These are phyloP conservation scores for Madurella mycetomatis DNA, from an alignment of 2,329 filamentous ascomycete species.

Conservation along the genomic window DNA sequence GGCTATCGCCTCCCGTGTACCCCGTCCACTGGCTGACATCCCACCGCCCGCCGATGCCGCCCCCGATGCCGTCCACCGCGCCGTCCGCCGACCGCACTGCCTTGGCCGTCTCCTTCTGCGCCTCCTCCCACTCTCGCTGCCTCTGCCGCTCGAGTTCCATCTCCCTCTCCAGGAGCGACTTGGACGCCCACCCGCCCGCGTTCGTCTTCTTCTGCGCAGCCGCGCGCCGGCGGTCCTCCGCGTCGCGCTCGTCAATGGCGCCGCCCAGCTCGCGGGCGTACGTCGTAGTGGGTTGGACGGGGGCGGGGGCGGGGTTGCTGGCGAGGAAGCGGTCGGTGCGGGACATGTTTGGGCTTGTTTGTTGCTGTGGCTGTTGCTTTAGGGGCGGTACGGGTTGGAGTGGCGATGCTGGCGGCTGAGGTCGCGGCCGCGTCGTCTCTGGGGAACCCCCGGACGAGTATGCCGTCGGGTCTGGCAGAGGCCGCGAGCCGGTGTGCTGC, in stretches of 20 bases:
- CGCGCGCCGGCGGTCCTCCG: conserved; percentile 44
- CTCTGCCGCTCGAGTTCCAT: conserved; percentile 76
- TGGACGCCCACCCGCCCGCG: conserved; percentile 59
- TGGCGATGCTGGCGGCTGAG: background rate
- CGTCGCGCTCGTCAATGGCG: conserved; percentile 56
- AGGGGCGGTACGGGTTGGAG: background rate
- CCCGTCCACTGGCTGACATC: conserved; percentile 73
- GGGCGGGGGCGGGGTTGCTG: conserved; percentile 48
- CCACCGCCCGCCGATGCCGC: conserved; percentile 66
- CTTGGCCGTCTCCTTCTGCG: conserved; percentile 60
- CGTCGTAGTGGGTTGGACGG: conserved; percentile 39
- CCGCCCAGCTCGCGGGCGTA: conserved; percentile 54
- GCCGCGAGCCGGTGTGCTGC: conserved; percentile 34
- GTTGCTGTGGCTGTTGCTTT: background rate
- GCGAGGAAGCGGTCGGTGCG: conserved; percentile 57
- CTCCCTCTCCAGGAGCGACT: conserved; percentile 70
- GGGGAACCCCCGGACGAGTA: conserved; percentile 17
- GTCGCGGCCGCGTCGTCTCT: conserved; percentile 3
- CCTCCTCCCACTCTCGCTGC: conserved; percentile 75
- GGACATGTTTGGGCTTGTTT: conserved; percentile 28
- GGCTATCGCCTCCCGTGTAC: conserved; percentile 69
- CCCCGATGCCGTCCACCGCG: conserved; percentile 58
- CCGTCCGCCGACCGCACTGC: conserved; percentile 46
- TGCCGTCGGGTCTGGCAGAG: conserved; percentile 39
- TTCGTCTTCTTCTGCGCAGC: conserved; percentile 57